Conservation (phyloP, 768 basidiomycete species). For the Tulasnella sp. region DNA sequence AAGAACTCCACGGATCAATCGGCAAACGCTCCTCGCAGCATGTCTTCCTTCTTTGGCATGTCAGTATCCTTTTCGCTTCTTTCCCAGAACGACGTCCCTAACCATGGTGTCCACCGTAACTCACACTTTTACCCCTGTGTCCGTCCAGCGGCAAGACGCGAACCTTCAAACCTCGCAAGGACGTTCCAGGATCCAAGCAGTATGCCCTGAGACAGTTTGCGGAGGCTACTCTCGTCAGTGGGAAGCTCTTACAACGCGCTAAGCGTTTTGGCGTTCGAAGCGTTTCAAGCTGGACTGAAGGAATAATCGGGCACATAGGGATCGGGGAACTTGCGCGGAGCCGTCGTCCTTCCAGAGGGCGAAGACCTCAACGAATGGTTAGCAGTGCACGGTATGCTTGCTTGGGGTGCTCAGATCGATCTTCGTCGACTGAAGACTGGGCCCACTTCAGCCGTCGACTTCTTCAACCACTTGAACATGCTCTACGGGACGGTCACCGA, state of each 20-base stretch:
- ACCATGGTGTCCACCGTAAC: not conserved
- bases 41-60: constrained; percentile 88
- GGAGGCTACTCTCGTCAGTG: constrained; percentile 76
- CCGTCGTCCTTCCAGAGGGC: constrained; percentile 90
- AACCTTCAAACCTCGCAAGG: constrained; percentile 93
- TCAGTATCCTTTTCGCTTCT: constrained; percentile 33
- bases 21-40: constrained; percentile 21
- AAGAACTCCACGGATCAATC: not conserved
- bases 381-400: constrained; percentile 78
- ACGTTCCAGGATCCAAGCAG: constrained; percentile 91
- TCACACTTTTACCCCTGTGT: constrained; percentile 3
- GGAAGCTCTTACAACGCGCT: not conserved
- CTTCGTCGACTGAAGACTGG: not conserved
- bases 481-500: constrained; percentile 96
- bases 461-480: constrained; percentile 99
- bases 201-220: constrained; percentile 97
- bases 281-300: constrained; percentile 1
- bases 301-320: constrained; percentile 41
- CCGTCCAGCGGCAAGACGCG: constrained; percentile 67
- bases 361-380: constrained; percentile 98
- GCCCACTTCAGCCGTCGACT: constrained; percentile 70
- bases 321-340: constrained; percentile 85
- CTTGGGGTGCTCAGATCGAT: not conserved
- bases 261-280: not conserved
- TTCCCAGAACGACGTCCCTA: not conserved